phyloP scores from a whole-genome alignment of 345 rosid species.

The Murraya koenigii region DNA sequence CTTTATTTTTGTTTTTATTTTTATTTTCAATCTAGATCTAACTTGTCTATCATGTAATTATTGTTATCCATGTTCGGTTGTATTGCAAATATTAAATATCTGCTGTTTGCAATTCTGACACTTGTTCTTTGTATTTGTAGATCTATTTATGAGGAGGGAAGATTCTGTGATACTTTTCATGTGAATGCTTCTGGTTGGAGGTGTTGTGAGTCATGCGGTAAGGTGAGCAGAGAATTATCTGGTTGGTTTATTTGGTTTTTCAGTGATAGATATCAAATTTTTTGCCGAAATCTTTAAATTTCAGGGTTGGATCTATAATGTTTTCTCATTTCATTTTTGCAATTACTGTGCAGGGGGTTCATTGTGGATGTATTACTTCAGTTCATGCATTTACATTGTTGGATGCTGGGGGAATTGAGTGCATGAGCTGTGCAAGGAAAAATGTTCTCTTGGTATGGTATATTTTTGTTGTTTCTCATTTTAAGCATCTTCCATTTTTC shows the following conservation, averaged over 20 bases:
- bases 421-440: conserved; percentile 70
- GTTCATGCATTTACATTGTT: conserved; percentile 46
- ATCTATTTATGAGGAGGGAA: conserved; percentile 74
- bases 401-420: conserved; percentile 96
- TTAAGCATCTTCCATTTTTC: background rate
- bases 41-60: background rate
- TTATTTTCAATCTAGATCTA: background rate
- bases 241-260: conserved; percentile 13
- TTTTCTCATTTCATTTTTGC: conserved; percentile 16
- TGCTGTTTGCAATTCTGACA: background rate
- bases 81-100: background rate
- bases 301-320: conserved; percentile 9
- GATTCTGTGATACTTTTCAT: conserved; percentile 77
- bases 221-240: conserved; percentile 50
- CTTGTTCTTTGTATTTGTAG: conserved; percentile 30
- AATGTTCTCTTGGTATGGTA: conserved; percentile 56
- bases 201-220: conserved; percentile 81
- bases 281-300: conserved; percentile 11
- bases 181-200: conserved; percentile 81
- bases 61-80: background rate
- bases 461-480: conserved; percentile 15
- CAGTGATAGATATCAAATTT: background rate
- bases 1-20: background rate
- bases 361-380: conserved; percentile 95
- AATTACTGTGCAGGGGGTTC: conserved; percentile 60